Base-by-base conservation (phyloP, 805 yeast species). In the Suhomyces kilbournensis region DNA sequence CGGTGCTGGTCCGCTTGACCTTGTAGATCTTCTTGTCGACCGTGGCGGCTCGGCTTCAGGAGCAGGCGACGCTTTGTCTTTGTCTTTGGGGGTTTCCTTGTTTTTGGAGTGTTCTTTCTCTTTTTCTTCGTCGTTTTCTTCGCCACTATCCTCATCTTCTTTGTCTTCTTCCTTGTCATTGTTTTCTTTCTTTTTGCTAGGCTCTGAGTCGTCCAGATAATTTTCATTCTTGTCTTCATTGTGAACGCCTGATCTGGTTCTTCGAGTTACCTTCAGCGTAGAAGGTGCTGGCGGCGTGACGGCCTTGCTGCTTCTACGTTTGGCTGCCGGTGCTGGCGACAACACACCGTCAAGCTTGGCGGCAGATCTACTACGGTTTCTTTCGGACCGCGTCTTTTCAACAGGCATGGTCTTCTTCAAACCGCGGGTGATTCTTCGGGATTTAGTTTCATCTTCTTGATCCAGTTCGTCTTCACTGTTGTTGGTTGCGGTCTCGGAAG, bases 341-440 rank as follows among this genome's bases (percentile, higher is more conserved):
- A 51, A 60, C 1, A 34, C 56, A 2, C 55, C 56, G 34, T 54
- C 64, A 19, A 60, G 54, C 44, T 55, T 61, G 14, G 60, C 61
- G 1, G 54, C 48, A 2, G 62, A 53, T 6, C 67, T 59, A 15
- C 62, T 61, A 15, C 67, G 51, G 43, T 61, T 61, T 32, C 57
- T 54, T 3, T 54, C 32, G 17, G 53, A 32, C 7, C 46, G 39
- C 2, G 44, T 7, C 14, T 46, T 48, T 12, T 35, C 47, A 15
- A 14, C 48, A 7, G 53, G 48, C 45, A 47, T 40, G 19, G 39
- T 38, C 25, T 53, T 51, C 39, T 44, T 50, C 17, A 44, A 19
- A 3, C 50, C 48, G 7, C 53, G 19, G 20, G 52, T 53, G 8
- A 40, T 30, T 23, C 50, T 49, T 23, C 49, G 42, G 12, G 39